Percentiles rank a stretch among this genome's conserved stretches.
phyloP scores from a whole-genome alignment of 177 flowering plant genomes.

The Vitis hybrid region DNA sequence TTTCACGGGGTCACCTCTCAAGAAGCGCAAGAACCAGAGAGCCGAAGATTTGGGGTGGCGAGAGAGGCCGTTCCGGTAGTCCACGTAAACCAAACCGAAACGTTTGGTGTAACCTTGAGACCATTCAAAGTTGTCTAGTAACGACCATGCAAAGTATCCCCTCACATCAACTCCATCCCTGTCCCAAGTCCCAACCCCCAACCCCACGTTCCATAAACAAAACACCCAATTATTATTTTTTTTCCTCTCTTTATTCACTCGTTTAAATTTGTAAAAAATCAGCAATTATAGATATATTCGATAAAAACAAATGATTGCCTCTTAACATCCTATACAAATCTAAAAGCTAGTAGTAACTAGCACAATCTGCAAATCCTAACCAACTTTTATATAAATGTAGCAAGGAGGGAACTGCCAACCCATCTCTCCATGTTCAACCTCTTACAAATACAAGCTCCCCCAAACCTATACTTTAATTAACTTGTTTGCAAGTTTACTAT shows the following conservation, averaged over 20 bases:
- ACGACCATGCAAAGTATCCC: conserved; percentile 95
- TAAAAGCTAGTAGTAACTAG: no score
- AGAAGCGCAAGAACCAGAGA: conserved; percentile 71
- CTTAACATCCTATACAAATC: no score
- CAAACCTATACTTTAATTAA: no score
- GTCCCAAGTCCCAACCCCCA: conserved; percentile 5
- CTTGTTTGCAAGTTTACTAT: no score
- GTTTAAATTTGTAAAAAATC: no score
- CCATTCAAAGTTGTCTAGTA: conserved; percentile 91
- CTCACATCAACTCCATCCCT: conserved; percentile 81
- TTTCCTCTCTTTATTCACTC: not conserved
- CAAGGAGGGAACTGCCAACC: no score
- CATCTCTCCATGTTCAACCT: no score
- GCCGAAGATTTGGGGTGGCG: conserved; percentile 91
- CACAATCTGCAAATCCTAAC: no score
- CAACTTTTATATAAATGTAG: no score
- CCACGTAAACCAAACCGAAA: conserved; percentile 81
- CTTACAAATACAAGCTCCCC: no score
- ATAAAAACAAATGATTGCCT: no score
- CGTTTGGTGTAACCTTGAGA: conserved; percentile 84
- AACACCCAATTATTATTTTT: no score
- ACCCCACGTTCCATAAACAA: not conserved
- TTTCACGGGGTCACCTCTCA: conserved; percentile 46
- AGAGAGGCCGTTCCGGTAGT: conserved; percentile 76
- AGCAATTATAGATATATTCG: not conserved